These are phyloP conservation scores for Nakazawaea ernobii DNA, from an alignment of 805 yeast species.

Conservation along the genomic window DNA sequence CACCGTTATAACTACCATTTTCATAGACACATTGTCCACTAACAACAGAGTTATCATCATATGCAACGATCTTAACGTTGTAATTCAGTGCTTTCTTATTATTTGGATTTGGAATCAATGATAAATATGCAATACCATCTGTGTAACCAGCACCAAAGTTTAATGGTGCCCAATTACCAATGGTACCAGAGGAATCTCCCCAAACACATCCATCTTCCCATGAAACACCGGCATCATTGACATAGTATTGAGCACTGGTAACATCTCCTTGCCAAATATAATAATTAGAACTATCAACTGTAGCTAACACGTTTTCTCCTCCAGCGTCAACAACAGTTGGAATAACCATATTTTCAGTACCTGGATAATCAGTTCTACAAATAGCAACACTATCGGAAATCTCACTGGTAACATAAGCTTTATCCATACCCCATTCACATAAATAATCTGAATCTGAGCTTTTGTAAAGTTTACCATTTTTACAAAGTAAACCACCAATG, in stretches of 20 bases:
- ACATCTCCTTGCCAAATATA: slow-evolving; percentile 56
- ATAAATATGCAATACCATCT: slow-evolving; percentile 56
- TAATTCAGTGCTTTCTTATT: slow-evolving; percentile 52
- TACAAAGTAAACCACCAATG: slow-evolving; percentile 65
- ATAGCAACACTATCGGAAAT: slow-evolving; percentile 50
- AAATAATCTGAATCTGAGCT: slow-evolving; percentile 48
- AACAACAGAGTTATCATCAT: slow-evolving; percentile 53
- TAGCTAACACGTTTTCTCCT: slow-evolving; percentile 44
- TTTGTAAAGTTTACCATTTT: slow-evolving; percentile 55
- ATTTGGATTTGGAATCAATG: slow-evolving; percentile 76
- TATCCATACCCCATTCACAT: slow-evolving; percentile 59
- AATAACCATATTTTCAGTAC: slow-evolving; percentile 74
- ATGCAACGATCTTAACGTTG: slow-evolving; percentile 74
- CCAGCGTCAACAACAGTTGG: slow-evolving; percentile 62
- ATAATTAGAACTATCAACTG: slow-evolving; percentile 55
- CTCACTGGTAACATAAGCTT: slow-evolving; percentile 49
- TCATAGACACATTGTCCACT: slow-evolving; percentile 77
- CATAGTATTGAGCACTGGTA: slow-evolving; percentile 72
- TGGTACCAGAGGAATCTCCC: slow-evolving; percentile 53
- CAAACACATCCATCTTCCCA: slow-evolving; percentile 66
- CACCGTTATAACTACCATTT: slow-evolving; percentile 67
- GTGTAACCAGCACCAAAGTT: slow-evolving; percentile 73
- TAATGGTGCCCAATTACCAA: slow-evolving; percentile 80
- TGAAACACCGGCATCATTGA: slow-evolving; percentile 71
- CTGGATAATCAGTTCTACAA: slow-evolving; percentile 79